Evolutionary conservation across 228 moss, liverwort and hornwort genomes (phyloP), one percentile per base, ranked within the genome.

Genomic region (Sphagnum magellanicum): DNA sequence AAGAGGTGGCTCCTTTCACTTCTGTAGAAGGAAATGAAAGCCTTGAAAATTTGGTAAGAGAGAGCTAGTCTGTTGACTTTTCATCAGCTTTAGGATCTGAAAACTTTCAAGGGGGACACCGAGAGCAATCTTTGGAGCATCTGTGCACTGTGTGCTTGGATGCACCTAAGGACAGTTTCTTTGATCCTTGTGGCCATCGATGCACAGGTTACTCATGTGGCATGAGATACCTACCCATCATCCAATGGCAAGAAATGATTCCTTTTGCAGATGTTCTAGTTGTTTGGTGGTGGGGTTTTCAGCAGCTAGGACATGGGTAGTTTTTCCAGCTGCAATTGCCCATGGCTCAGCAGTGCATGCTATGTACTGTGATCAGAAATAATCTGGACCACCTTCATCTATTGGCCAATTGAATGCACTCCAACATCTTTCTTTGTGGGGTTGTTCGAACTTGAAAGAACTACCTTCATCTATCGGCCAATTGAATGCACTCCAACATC

Each of bases 171-270:
- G 76, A 84, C 74, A 78, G 84, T 67, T 84, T 84, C 66, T 78
- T 84, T 10, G 84, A 84, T 72, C 84, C 84, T 74, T 84, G 84
- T 64, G 84, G 84, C 59, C 84, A 84, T 74, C 73, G 81, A 51
- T 84, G 81, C 72, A 78, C 84, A 51, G 81, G 84, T 67, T 84
- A 84, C 70, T 79, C 84, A 6, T 84, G 84, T 57, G 84, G 84
- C 65, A 57, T 67, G 67, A 84, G 78, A 81, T 84, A 47, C 50
- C 63, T 69, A 8, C 32, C 64, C 49, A 17, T 49, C 10, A 8
- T 49, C 3, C 48, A 32, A 6, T 6, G 49, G 48, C 7, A 46
- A 47, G 5, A n/a, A 6, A 8, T 5, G 46, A 9, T 49, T 64
- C 5, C 15, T n/a, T 32, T 8, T 50, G 64, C 49, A 49, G 64